phyloP scores from a whole-genome alignment of 257 asterid species.

The Asclepias syriaca region DNA sequence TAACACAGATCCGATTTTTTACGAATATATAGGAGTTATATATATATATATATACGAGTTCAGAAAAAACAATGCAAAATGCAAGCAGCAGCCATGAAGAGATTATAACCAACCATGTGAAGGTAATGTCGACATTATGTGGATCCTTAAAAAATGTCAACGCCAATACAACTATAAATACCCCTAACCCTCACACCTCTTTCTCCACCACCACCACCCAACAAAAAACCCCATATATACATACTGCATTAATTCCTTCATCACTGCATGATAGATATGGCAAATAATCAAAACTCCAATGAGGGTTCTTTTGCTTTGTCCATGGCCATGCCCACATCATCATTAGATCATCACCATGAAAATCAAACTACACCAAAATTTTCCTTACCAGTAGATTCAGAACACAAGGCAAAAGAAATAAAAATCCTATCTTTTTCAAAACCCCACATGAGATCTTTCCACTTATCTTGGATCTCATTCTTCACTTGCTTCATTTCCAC shows the following conservation, averaged over 20 bases:
- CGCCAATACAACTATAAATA: slow-evolving; percentile 2
- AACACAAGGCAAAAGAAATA: slow-evolving; percentile 28
- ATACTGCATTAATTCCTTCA: not conserved
- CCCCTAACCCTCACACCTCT: not conserved
- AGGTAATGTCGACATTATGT: slow-evolving; percentile 4
- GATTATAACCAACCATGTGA: slow-evolving; percentile 4
- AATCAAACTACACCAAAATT: slow-evolving; percentile 18
- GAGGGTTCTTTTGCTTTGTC: slow-evolving; percentile 13
- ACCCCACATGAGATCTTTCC: slow-evolving; percentile 64
- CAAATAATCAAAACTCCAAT: not conserved
- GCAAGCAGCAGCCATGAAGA: not conserved
- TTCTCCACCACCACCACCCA: slow-evolving; percentile 1
- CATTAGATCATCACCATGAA: not conserved
- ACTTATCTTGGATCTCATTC: slow-evolving; percentile 64
- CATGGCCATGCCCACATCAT: not conserved
- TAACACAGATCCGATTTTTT: too few relatives aligned
- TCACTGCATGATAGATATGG: not conserved
- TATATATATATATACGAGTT: not conserved
- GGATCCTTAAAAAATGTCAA: slow-evolving; percentile 6
- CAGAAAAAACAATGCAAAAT: not conserved
- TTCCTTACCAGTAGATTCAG: slow-evolving; percentile 33
- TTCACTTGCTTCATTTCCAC: slow-evolving; percentile 64
- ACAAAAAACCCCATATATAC: too few relatives aligned
- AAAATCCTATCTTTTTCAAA: slow-evolving; percentile 27
- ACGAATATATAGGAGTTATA: too few relatives aligned